Percentiles rank a stretch among this genome's conserved stretches.
Conservation (phyloP, 306 rosid genomes). For the Ceratonia siliqua region DNA sequence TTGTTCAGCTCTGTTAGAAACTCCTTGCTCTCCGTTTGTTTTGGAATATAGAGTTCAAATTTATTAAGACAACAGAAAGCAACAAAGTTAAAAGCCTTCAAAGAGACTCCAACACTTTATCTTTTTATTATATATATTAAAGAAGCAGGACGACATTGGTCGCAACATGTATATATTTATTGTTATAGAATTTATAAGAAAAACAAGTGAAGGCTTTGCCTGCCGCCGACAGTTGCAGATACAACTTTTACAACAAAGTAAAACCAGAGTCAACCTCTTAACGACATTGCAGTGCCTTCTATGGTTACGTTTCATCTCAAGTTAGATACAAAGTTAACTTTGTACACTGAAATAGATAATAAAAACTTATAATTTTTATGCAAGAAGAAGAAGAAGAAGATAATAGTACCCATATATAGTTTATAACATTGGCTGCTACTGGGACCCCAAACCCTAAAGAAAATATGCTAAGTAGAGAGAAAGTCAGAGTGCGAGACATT, state of each 20-base stretch:
- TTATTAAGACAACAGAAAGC: not conserved
- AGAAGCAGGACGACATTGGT: not conserved
- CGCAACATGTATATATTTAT: not conserved
- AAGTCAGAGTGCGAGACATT: no score
- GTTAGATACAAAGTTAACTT: not conserved
- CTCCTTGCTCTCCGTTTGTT: no score
- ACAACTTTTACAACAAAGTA: constrained; percentile 1
- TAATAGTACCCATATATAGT: no score
- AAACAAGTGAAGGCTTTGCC: constrained; percentile 2
- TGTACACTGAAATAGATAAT: constrained; percentile 2
- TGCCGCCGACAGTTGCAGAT: constrained; percentile 38
- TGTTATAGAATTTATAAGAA: not conserved
- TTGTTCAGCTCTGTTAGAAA: no score
- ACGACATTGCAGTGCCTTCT: constrained; percentile 20
- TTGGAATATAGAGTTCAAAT: no score
- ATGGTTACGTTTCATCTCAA: constrained; percentile 16
- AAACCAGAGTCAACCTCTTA: constrained; percentile 17
- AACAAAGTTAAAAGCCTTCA: not conserved
- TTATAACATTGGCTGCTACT: no score
- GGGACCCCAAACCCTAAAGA: not conserved
- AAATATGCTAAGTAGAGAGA: not conserved
- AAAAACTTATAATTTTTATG: no score
- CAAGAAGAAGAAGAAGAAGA: no score
- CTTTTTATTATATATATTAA: not conserved
- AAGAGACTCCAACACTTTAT: not conserved